Conservation (phyloP, 805 yeast species). For the Saccharomycopsis lassenensis region DNA sequence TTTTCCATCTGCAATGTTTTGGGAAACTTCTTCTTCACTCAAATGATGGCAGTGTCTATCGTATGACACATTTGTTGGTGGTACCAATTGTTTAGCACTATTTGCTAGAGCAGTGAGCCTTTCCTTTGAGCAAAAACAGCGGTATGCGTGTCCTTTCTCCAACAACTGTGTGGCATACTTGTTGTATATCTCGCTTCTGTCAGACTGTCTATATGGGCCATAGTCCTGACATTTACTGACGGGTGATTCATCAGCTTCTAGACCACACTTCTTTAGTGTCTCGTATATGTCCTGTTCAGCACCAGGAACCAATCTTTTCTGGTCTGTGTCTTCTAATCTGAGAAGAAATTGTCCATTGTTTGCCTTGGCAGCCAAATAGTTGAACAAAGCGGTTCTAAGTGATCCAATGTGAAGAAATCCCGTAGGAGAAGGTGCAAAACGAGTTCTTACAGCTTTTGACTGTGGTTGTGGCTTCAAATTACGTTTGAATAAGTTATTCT, state of each 20-base stretch:
- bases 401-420: slow-evolving; percentile 94
- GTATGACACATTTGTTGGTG: slow-evolving; percentile 88
- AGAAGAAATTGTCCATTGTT: slow-evolving; percentile 75
- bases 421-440: slow-evolving; percentile 98
- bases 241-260: slow-evolving; percentile 80
- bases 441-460: slow-evolving; percentile 74
- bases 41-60: slow-evolving; percentile 66
- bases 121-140: slow-evolving; percentile 79
- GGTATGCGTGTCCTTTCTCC: slow-evolving; percentile 63
- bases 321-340: slow-evolving; percentile 91
- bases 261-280: slow-evolving; percentile 66
- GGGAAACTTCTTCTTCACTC: slow-evolving; percentile 30
- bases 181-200: slow-evolving; percentile 56
- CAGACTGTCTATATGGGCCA: slow-evolving; percentile 83
- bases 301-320: slow-evolving; percentile 59
- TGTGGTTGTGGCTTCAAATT: too few species aligned
- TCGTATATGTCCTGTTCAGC: slow-evolving; percentile 78
- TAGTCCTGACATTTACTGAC: slow-evolving; percentile 31
- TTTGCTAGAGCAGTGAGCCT: slow-evolving; percentile 57
- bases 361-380: slow-evolving; percentile 66
- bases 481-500: too few species aligned
- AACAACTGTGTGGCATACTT: slow-evolving; percentile 47
- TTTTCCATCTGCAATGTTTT: slow-evolving; percentile 24
- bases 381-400: slow-evolving; percentile 83
- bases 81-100: slow-evolving; percentile 62